Evolutionary conservation across 2,329 filamentous ascomycete species (phyloP).

Genomic region (Penicillium sp.): DNA sequence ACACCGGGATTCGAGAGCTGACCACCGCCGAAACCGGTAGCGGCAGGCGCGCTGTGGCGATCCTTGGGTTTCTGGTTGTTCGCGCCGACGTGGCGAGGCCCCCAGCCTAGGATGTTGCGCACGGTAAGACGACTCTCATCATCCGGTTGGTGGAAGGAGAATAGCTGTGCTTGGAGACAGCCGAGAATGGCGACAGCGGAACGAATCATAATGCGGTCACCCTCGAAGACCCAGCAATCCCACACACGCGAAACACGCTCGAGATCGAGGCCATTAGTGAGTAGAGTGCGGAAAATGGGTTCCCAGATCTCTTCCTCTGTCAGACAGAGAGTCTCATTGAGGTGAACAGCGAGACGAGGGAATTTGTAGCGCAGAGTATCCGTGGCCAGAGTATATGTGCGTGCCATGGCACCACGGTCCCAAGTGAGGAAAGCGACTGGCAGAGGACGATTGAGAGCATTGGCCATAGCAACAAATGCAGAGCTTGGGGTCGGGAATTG

Average conservation of each 20-base stretch:
- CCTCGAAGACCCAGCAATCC: slow-evolving; percentile 64
- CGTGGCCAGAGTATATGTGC: slow-evolving; percentile 57
- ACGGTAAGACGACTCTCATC: slow-evolving; percentile 37
- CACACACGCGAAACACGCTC: slow-evolving; percentile 58
- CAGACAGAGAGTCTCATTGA: slow-evolving; percentile 43
- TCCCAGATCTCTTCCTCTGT: slow-evolving; percentile 51
- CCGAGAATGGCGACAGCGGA: slow-evolving; percentile 47
- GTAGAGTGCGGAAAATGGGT: slow-evolving; percentile 55
- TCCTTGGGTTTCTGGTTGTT: slow-evolving; percentile 31
- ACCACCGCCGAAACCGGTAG: slow-evolving; percentile 36
- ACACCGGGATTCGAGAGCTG: slow-evolving; percentile 36
- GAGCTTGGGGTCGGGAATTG: slow-evolving; percentile 54
- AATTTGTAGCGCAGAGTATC: slow-evolving; percentile 60
- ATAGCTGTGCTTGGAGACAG: slow-evolving; percentile 44
- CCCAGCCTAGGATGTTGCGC: slow-evolving; percentile 38
- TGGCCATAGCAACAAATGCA: slow-evolving; percentile 61
- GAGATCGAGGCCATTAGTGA: slow-evolving; percentile 53
- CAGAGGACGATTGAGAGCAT: slow-evolving; percentile 61
- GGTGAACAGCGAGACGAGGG: slow-evolving; percentile 55
- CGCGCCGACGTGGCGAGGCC: slow-evolving; percentile 34
- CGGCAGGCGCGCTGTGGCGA: slow-evolving; percentile 38
- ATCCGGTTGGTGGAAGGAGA: slow-evolving; percentile 38
- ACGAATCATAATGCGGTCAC: slow-evolving; percentile 52
- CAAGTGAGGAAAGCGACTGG: slow-evolving; percentile 62
- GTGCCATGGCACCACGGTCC: slow-evolving; percentile 56